Evolutionary conservation across 148 eudicot genomes (phyloP).

Genomic region (Rhododendron ferrugineum): DNA sequence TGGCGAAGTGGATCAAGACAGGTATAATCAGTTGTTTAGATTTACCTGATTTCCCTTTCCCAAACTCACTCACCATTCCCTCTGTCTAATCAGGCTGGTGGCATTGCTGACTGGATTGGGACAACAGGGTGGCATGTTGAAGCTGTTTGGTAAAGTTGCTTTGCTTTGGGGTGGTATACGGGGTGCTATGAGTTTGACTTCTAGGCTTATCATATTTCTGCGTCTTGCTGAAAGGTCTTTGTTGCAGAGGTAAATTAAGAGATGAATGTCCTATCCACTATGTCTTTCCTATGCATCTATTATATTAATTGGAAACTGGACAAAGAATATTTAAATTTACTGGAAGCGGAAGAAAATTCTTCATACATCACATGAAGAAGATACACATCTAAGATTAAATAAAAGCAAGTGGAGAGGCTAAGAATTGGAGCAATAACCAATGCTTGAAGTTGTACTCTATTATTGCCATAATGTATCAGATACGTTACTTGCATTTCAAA

Average conservation of each 20-base stretch:
- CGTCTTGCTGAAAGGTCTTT: slow-evolving; percentile 78
- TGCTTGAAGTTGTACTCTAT: neutral
- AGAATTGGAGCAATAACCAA: neutral
- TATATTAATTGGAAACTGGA: neutral
- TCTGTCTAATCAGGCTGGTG: slow-evolving; percentile 56
- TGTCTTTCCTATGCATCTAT: neutral
- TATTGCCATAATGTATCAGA: neutral
- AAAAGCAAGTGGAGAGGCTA: neutral
- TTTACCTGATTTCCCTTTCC: neutral
- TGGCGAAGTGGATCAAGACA: slow-evolving; percentile 90
- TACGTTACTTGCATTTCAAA: neutral
- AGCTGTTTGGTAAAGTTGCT: slow-evolving; percentile 73
- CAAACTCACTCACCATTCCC: neutral
- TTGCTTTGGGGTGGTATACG: slow-evolving; percentile 98
- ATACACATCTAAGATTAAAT: neutral
- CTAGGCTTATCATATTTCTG: slow-evolving; percentile 62
- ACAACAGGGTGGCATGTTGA: slow-evolving; percentile 77
- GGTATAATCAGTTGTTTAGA: slow-evolving; percentile 29
- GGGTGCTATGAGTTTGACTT: slow-evolving; percentile 95
- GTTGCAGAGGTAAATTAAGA: slow-evolving; percentile 56
- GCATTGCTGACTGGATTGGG: slow-evolving; percentile 76
- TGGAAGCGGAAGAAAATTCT: neutral
- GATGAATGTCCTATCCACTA: slow-evolving; percentile 1
- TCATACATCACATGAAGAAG: neutral
- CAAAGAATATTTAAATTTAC: neutral